phyloP scores from a whole-genome alignment of 805 yeast species.

The Wickerhamiella sorbophila region DNA sequence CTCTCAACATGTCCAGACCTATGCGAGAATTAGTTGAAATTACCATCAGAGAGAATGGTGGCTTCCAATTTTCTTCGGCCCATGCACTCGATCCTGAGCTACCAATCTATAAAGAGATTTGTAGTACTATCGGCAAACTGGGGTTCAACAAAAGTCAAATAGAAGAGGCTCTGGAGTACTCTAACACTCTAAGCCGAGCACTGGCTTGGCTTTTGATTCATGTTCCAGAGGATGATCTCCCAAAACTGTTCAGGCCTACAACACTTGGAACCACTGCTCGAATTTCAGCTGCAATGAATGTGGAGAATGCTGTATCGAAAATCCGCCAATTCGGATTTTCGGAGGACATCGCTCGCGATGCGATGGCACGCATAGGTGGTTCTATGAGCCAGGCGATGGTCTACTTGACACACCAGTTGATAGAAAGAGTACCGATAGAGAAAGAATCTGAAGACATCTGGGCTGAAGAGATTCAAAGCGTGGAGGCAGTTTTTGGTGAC shows the following conservation, averaged over 20 bases:
- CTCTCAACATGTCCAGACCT: conserved; percentile 48
- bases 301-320: conserved; percentile 45
- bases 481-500: conserved; percentile 46
- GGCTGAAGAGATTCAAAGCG: conserved; percentile 62
- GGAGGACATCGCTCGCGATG: conserved; percentile 42
- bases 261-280: conserved; percentile 22
- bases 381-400: conserved; percentile 32
- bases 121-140: conserved; percentile 27
- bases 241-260: conserved; percentile 29
- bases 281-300: conserved; percentile 35
- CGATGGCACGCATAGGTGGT: conserved; percentile 25
- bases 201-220: conserved; percentile 73
- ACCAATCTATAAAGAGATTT: conserved; percentile 8
- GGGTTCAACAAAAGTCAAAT: conserved; percentile 64
- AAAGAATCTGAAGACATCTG: conserved; percentile 35
- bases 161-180: conserved; percentile 52
- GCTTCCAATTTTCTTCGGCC: conserved; percentile 29
- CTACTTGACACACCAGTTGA: conserved; percentile 19
- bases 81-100: conserved; percentile 15
- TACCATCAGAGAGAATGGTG: conserved; percentile 31
- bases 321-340: conserved; percentile 58
- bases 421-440: conserved; percentile 8
- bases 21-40: conserved; percentile 49
- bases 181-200: conserved; percentile 34
- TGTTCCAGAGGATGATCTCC: conserved; percentile 89